A percentile compares a stretch with the other conserved stretches of the same genome.
phyloP scores from a whole-genome alignment of 495 filamentous ascomycete species.

The Penicillium herquei region DNA sequence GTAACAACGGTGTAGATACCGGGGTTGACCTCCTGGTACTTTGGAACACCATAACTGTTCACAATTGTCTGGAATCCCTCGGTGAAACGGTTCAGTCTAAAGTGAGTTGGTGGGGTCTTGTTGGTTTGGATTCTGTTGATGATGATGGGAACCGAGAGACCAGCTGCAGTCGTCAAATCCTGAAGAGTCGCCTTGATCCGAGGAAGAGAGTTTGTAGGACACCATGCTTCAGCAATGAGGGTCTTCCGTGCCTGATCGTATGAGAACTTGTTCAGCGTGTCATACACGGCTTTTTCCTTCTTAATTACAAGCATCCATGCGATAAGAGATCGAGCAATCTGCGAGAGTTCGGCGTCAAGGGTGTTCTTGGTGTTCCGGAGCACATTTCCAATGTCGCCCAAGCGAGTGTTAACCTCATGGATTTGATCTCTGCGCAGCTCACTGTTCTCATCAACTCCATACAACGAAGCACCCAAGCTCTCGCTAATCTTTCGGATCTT shows the following conservation, averaged over 20 bases:
- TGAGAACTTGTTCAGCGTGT: slow-evolving; percentile 92
- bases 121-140: slow-evolving; percentile 95
- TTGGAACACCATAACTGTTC: slow-evolving; percentile 94
- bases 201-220: slow-evolving; percentile 85
- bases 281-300: slow-evolving; percentile 98
- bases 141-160: slow-evolving; percentile 91
- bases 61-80: slow-evolving; percentile 98
- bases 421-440: slow-evolving; percentile 92
- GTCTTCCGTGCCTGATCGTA: slow-evolving; percentile 96
- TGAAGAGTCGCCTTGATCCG: slow-evolving; percentile 93
- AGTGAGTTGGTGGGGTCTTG: slow-evolving; percentile 94
- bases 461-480: slow-evolving; percentile 90
- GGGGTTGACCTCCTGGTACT: slow-evolving; percentile 96
- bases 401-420: slow-evolving; percentile 89
- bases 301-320: slow-evolving; percentile 96
- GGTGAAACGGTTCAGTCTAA: slow-evolving; percentile 97
- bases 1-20: slow-evolving; percentile 92
- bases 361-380: slow-evolving; percentile 95
- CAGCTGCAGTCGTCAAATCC: slow-evolving; percentile 94
- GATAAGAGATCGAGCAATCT: slow-evolving; percentile 84
- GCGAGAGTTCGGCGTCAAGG: slow-evolving; percentile 85
- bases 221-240: slow-evolving; percentile 96
- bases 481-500: slow-evolving; percentile 99
- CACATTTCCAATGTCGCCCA: slow-evolving; percentile 87
- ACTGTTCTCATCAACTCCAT: slow-evolving; percentile 95